Evolutionary conservation across 495 filamentous ascomycete genomes (phyloP), one percentile per base, ranked within the genome.

Genomic region (Copromyces sp.): DNA sequence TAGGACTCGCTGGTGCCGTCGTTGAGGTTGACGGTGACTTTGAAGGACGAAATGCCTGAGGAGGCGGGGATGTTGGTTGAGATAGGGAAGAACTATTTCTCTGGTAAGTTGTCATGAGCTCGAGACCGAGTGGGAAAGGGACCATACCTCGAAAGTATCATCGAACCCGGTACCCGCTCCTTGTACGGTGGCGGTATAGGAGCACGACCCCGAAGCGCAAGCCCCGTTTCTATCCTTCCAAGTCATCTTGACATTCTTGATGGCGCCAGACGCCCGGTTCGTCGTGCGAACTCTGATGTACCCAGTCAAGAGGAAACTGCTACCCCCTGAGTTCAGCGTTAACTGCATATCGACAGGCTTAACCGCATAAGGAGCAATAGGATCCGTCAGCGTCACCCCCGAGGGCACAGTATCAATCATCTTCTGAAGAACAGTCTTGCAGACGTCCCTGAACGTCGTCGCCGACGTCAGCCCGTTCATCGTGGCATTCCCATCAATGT

Each of bases 181-280:
- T 38, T 82, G 79, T 39, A 83, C 71, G 20, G 78, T 81, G 6
- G 84, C 80, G 6, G 78, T 81, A 40, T 85, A 83, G n/a, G 81
- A 80, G 70, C 86, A 85, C 3, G 74, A 81, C 16, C 83, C 82
- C 39, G 83, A 85, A 59, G 94, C 97, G 81, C 95, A 97, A 3
- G 94, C 95, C 77, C 96, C 97, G 80, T 94, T 94, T 76, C 92
- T 91, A 79, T 98, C 96, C 83, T 96, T 97, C 86, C 97, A 98
- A 41, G 95, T 84, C 2, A 89, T 86, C 4, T 90, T 88, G 74
- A 98, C 47, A 61, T 81, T 80, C 41, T 74, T 70, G 71, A 84
- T 79, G 39, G 76, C 74, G 44, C 74, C 75, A 8, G 68, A 73
- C 9, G 79, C 81, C 38, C 81, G 70, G 8, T 79, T 71, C 9